phyloP scores from a whole-genome alignment of 2,329 filamentous ascomycete species.

The Penicillium paneum region DNA sequence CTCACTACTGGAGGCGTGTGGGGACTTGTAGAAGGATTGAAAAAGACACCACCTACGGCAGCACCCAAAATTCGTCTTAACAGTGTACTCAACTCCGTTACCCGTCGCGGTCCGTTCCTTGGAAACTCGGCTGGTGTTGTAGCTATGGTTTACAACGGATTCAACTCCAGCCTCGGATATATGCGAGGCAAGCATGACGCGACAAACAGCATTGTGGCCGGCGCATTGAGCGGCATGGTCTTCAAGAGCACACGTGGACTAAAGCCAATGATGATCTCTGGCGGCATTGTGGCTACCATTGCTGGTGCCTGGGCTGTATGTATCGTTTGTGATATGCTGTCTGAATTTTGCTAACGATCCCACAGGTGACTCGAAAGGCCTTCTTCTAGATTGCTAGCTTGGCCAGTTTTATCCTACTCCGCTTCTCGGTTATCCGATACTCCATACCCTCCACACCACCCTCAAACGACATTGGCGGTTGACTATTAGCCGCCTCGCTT shows the following conservation, averaged over 20 bases:
- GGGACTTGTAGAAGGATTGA: conserved; percentile 87
- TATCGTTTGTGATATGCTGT: conserved; percentile 28
- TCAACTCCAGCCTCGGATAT: conserved; percentile 80
- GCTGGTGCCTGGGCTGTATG: conserved; percentile 90
- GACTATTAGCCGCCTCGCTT: conserved; percentile 24
- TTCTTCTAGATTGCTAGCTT: conserved; percentile 42
- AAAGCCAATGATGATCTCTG: conserved; percentile 90
- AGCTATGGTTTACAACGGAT: conserved; percentile 91
- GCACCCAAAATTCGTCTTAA: conserved; percentile 91
- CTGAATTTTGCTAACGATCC: conserved; percentile 9
- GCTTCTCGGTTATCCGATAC: conserved; percentile 21
- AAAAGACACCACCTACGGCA: conserved; percentile 64
- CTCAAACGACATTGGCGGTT: conserved; percentile 28
- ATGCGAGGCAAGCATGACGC: conserved; percentile 82
- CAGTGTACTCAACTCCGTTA: conserved; percentile 90
- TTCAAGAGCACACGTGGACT: conserved; percentile 95
- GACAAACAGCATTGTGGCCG: conserved; percentile 81
- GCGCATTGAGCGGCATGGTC: conserved; percentile 82
- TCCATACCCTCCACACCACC: conserved; percentile 27
- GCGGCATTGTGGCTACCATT: conserved; percentile 79
- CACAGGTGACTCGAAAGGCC: conserved; percentile 51
- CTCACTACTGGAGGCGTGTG: conserved; percentile 82
- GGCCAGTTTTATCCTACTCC: conserved; percentile 17
- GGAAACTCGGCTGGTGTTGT: conserved; percentile 95
- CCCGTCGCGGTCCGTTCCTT: conserved; percentile 85